Percentiles rank a stretch among this genome's conserved stretches.
These are phyloP conservation scores for Olyra latifolia DNA, from an alignment of 176 grass and related monocot species.

Conservation along the genomic window DNA sequence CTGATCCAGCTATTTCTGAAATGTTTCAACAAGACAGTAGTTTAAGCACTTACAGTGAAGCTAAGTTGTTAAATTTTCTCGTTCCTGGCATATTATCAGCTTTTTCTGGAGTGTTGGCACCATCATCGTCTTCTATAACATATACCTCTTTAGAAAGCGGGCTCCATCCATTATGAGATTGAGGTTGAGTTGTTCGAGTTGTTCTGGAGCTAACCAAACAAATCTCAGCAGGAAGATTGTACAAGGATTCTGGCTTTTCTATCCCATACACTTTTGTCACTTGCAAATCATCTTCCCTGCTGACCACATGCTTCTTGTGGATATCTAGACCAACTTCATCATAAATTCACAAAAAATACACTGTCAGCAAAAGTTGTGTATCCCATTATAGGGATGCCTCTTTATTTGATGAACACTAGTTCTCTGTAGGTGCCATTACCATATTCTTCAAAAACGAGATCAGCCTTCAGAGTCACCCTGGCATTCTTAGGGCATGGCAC, in stretches of 20 bases:
- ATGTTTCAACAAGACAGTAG: conserved; percentile 9
- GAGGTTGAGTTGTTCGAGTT: conserved; percentile 30
- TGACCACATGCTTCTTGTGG: conserved; percentile 72
- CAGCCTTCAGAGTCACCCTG: conserved; percentile 73
- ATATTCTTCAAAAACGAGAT: conserved; percentile 89
- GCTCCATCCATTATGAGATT: conserved; percentile 34
- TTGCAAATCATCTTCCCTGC: conserved; percentile 44
- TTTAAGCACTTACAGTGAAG: conserved; percentile 48
- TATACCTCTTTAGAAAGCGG: conserved; percentile 75
- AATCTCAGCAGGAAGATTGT: conserved; percentile 44
- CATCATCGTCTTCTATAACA: conserved; percentile 60
- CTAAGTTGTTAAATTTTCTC: conserved; percentile 51
- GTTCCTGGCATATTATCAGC: conserved; percentile 28
- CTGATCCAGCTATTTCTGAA: conserved; percentile 4
- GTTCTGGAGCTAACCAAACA: conserved; percentile 50
- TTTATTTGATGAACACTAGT: conserved; percentile 15
- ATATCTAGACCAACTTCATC: conserved; percentile 83
- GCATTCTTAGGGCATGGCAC: conserved; percentile 65
- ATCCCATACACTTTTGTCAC: conserved; percentile 24
- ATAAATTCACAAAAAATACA: conserved; percentile 29
- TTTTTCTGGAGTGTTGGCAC: conserved; percentile 35
- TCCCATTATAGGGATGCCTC: background rate
- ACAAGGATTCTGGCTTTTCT: conserved; percentile 27
- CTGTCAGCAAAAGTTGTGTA: conserved; percentile 33
- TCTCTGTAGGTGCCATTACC: conserved; percentile 52